Base-by-base conservation (phyloP, 2,329 filamentous ascomycete genomes). In the Fusarium sp. region DNA sequence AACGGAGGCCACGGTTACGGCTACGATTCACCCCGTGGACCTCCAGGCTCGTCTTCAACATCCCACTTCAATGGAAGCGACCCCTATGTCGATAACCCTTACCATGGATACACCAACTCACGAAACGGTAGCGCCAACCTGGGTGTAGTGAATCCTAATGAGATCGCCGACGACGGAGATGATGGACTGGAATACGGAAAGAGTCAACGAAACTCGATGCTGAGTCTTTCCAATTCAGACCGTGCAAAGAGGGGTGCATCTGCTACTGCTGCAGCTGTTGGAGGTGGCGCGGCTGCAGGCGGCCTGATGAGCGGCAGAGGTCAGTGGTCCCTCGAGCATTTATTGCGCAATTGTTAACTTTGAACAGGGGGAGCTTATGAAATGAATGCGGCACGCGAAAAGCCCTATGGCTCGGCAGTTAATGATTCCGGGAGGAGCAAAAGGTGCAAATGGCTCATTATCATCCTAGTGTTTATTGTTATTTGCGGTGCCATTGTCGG, bases 161-260 rank as follows among this genome's bases (percentile, higher is more conserved):
- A 91, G 16, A 95, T 97, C 70, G 88, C 88, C 24, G 95, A 97
- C 78, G 95, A 98, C 76, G 94, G 93, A 29, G 95, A 97, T 75
- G 95, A 97, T 77, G 94, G 92, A 2, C 86, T 96, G 54, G 85
- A 87, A 7, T 90, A 87, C 73, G 82, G 79, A 53, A 81, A 78
- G 46, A 78, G 75, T 42, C 76, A 80, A 78, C 85, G 87, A 64
- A 86, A 84, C 70, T 90, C 91, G 38, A 87, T 91, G 78, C 80
- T 91, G 38, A 89, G 87, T 63, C 80, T 89, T 5, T 84, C 85
- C 11, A 82, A 83, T 42, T 83, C 85, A 24, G 79, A 80, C 43
- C 75, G 79, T 9, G 68, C 61, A 22, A 69, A 64, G 30, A 74
- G 62, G 22, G 59, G 72, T 16, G 76, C 66, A 32, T 63, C 75